Evolutionary conservation across 1,284 basidiomycete species (phyloP), one percentile per base, ranked within the genome.

Genomic region (Rhodotorula sp.): DNA sequence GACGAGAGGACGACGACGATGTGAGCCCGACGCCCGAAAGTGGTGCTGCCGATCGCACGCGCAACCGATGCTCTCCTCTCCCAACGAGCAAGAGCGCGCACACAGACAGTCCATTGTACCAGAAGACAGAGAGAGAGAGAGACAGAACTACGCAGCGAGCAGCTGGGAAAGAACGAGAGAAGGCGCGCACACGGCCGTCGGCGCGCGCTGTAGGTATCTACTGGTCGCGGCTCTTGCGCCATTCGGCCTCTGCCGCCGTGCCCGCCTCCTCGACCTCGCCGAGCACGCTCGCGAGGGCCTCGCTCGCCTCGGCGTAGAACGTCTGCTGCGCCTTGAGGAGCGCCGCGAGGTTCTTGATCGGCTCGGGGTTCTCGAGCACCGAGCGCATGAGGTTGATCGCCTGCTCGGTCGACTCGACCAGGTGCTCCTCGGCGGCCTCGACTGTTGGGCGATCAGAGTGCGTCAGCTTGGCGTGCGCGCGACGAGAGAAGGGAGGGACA

Each of bases 351-450:
- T 94, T 92, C 87, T 92, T 93, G 80, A 98, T 84, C 1, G 96
- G 93, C 83, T 98, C 96, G 59, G 96, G 96, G 83, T 97, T 97
- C 80, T 98, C 95, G 56, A 98, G 86, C 19, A 98, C 95, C 54
- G 91, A 90, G 86, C 98, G 97, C 96, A 98, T 98, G 70, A 97
- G 87, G 19, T 91, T 93, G 80, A 99, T 98, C 1, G 96, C 96
- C 52, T 96, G 92, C 83, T 99, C 96, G 34, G 96, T 99, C 85
- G 93, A 94, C 81, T 94, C 92, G 21, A 98, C 95, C 60, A 98
- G 87, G 81, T 94, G 92, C 80, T 96, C 94, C 81, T 97, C 94
- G 10, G 93, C 92, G 76, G 95, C 93, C 86, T 97, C 93, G 56
- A 96, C 92, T 80, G 94, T 90, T 46, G 82, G 79, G 34, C 61